These are phyloP conservation scores for rapeseed (Brassica napus) DNA, from an alignment of 345 rosid species.

Conservation along the genomic window Da-Ae NC_063437.1:21435501-21436000, in stretches of 20 bases:
- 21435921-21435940: slow-evolving; percentile 75
- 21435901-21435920: slow-evolving; percentile 66
- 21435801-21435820: slow-evolving; percentile 71
- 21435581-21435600: slow-evolving; percentile 66
- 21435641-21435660: slow-evolving; percentile 66
- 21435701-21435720: slow-evolving; percentile 70
- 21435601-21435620: slow-evolving; percentile 71
- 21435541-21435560: slow-evolving; percentile 76
- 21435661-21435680: slow-evolving; percentile 70
- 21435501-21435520: slow-evolving; percentile 67
- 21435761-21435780: slow-evolving; percentile 69
- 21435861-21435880: slow-evolving; percentile 74
- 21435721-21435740: slow-evolving; percentile 66
- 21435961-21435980: slow-evolving; percentile 71
- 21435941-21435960: slow-evolving; percentile 76
- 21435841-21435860: slow-evolving; percentile 81
- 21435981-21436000: slow-evolving; percentile 79
- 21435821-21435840: slow-evolving; percentile 70
- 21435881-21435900: slow-evolving; percentile 61
- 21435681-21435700: slow-evolving; percentile 69
- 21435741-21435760: slow-evolving; percentile 94
- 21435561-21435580: slow-evolving; percentile 57
- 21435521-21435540: slow-evolving; percentile 69
- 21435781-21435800: slow-evolving; percentile 64
- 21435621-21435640: slow-evolving; percentile 58